Evolutionary conservation across 2,329 filamentous ascomycete species (phyloP).

Genomic region (Trichoderma sp.): DNA sequence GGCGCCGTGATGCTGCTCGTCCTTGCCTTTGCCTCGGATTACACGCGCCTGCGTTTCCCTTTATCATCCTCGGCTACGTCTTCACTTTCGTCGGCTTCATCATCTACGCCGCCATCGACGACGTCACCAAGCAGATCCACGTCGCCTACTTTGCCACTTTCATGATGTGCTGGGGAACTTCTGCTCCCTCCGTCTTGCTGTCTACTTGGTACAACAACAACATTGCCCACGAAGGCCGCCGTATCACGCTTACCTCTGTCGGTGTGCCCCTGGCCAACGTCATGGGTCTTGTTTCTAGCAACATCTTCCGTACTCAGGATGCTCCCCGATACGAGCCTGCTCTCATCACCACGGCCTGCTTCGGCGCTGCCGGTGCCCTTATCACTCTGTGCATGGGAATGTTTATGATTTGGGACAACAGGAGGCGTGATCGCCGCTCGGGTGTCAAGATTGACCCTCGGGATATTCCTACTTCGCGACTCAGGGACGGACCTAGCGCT

Average conservation of each 20-base stretch:
- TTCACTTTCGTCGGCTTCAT: conserved; percentile 78
- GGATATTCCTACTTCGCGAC: conserved; percentile 52
- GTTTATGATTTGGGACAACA: conserved; percentile 62
- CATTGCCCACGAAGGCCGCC: conserved; percentile 72
- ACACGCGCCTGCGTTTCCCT: conserved; percentile 66
- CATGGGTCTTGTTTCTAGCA: conserved; percentile 70
- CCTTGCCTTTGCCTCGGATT: conserved; percentile 71
- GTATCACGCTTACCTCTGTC: conserved; percentile 69
- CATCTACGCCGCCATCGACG: conserved; percentile 71
- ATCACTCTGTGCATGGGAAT: conserved; percentile 56
- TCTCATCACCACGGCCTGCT: conserved; percentile 63
- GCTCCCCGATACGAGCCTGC: conserved; percentile 68
- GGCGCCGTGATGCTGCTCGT: conserved; percentile 73
- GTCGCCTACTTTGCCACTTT: conserved; percentile 76
- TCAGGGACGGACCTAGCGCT: conserved; percentile 50
- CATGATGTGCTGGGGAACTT: conserved; percentile 82
- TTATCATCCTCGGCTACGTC: conserved; percentile 71
- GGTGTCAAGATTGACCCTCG: conserved; percentile 49
- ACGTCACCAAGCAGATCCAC: conserved; percentile 60
- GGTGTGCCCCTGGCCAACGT: conserved; percentile 75
- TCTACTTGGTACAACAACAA: conserved; percentile 77
- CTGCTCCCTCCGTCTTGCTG: conserved; percentile 70
- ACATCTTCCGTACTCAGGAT: conserved; percentile 67
- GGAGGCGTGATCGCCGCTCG: conserved; percentile 52
- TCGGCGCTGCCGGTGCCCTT: conserved; percentile 61